Evolutionary conservation across 768 basidiomycete genomes (phyloP).

Genomic region (Leccinum rimulosum): DNA sequence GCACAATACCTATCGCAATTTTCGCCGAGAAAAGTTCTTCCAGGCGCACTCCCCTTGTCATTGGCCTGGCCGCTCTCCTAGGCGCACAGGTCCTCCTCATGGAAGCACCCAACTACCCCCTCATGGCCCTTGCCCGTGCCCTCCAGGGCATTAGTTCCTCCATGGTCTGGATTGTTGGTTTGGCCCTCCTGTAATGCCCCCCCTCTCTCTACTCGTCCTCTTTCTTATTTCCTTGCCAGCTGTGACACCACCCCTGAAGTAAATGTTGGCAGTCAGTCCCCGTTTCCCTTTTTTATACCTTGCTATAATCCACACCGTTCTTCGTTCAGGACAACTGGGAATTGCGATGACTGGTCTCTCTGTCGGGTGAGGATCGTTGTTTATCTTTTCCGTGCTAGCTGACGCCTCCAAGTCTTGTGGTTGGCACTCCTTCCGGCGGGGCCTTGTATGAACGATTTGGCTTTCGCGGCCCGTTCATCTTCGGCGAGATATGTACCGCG

Average conservation of each 20-base stretch:
- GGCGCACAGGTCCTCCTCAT: slow-evolving; percentile 60
- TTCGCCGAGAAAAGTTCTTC: slow-evolving; percentile 50
- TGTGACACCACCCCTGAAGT: slow-evolving; percentile 54
- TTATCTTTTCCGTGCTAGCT: not conserved
- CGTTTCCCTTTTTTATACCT: not conserved
- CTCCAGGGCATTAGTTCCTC: slow-evolving; percentile 60
- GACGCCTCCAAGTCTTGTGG: slow-evolving; percentile 38
- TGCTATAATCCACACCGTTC: not conserved
- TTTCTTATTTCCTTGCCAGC: slow-evolving; percentile 32
- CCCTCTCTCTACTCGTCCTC: not conserved
- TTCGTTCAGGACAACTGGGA: slow-evolving; percentile 51
- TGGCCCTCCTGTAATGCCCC: slow-evolving; percentile 51
- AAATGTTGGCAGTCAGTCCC: slow-evolving; percentile 46
- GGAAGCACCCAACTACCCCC: slow-evolving; percentile 54
- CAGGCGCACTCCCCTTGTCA: slow-evolving; percentile 47
- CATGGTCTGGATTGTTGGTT: slow-evolving; percentile 60
- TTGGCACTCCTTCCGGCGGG: slow-evolving; percentile 60
- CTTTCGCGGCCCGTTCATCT: slow-evolving; percentile 59
- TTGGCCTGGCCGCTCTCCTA: slow-evolving; percentile 49
- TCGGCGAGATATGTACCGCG: slow-evolving; percentile 43
- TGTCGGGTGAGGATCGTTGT: slow-evolving; percentile 40
- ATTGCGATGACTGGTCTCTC: slow-evolving; percentile 58
- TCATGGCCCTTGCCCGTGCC: slow-evolving; percentile 59
- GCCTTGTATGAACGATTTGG: slow-evolving; percentile 52
- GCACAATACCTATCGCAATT: slow-evolving; percentile 57